A percentile compares a stretch with the other conserved stretches of the same genome.
These are phyloP conservation scores for Russula sp. DNA, from an alignment of 768 basidiomycete genomes.

Conservation along the genomic window DNA sequence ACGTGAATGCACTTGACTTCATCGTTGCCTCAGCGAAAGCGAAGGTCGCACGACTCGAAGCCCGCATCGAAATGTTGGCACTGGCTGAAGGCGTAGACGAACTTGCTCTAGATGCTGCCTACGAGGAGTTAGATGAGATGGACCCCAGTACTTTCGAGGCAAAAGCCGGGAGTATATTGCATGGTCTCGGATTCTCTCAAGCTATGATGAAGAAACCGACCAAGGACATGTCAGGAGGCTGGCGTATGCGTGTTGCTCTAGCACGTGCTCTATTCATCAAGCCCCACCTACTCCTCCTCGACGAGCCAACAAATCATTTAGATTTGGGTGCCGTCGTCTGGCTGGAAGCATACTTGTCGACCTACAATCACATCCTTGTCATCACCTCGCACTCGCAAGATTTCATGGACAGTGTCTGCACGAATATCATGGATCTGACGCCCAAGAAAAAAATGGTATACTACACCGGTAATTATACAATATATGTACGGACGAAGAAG, in stretches of 20 bases:
- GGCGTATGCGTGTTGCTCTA: slow-evolving; percentile 98
- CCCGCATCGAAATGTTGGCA: slow-evolving; percentile 89
- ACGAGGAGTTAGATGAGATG: slow-evolving; percentile 96
- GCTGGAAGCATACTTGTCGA: slow-evolving; percentile 96
- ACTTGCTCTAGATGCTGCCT: slow-evolving; percentile 75
- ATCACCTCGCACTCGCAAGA: slow-evolving; percentile 98
- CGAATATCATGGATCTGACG: slow-evolving; percentile 96
- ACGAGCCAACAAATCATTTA: slow-evolving; percentile 89
- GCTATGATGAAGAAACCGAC: slow-evolving; percentile 95
- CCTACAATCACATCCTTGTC: slow-evolving; percentile 98
- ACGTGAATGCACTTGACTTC: slow-evolving; percentile 95
- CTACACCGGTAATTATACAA: slow-evolving; percentile 94
- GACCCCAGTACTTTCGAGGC: slow-evolving; percentile 94
- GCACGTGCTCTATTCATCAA: slow-evolving; percentile 95
- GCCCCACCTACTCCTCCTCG: slow-evolving; percentile 90
- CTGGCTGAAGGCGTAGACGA: slow-evolving; percentile 89
- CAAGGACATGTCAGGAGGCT: slow-evolving; percentile 98
- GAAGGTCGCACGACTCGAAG: slow-evolving; percentile 91
- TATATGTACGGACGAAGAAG: slow-evolving; percentile 91
- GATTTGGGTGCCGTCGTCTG: slow-evolving; percentile 98
- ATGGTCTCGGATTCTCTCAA: slow-evolving; percentile 89
- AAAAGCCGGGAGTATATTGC: slow-evolving; percentile 94
- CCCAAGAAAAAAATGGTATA: slow-evolving; percentile 88
- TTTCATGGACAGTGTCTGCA: slow-evolving; percentile 98
- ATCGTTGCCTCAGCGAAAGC: slow-evolving; percentile 88